Conservation (phyloP, 148 eudicot genomes). For the Bassia scoparia region DNA sequence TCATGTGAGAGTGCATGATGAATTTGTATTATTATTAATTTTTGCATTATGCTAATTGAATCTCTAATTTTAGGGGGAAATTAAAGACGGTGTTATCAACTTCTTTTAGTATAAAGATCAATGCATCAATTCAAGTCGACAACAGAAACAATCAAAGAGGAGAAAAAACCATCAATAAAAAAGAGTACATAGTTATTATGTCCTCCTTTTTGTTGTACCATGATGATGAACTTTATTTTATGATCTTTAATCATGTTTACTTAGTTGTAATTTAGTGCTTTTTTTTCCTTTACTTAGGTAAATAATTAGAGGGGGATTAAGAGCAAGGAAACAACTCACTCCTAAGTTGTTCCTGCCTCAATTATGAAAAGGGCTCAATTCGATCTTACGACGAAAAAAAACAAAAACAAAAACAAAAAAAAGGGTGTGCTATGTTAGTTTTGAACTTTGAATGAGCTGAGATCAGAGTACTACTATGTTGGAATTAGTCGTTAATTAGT, state of each 20-base stretch:
- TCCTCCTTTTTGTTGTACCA: no score
- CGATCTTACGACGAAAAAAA: not conserved
- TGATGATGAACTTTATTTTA: no score
- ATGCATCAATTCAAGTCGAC: not conserved
- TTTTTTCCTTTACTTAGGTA: constrained; percentile 5
- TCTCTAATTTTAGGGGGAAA: constrained; percentile 9
- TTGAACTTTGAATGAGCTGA: not conserved
- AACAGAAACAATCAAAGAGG: not conserved
- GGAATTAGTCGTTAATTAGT: not conserved
- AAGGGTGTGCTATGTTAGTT: not conserved
- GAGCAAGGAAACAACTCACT: not conserved
- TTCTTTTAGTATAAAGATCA: not conserved
- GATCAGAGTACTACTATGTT: not conserved
- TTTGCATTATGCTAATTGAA: not conserved
- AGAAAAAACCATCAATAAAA: not conserved
- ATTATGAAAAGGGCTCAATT: not conserved
- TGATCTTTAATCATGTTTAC: not conserved
- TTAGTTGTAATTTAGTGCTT: constrained; percentile 1
- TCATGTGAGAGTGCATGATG: not conserved
- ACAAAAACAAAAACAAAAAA: not conserved
- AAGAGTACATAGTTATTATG: not conserved
- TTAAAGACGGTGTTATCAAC: not conserved
- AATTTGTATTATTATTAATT: not conserved
- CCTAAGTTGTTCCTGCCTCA: not conserved
- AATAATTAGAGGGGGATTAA: constrained; percentile 5